These are phyloP conservation scores for Lactarius akahatsu DNA, from an alignment of 768 basidiomycete genomes.

Conservation along the genomic window DNA sequence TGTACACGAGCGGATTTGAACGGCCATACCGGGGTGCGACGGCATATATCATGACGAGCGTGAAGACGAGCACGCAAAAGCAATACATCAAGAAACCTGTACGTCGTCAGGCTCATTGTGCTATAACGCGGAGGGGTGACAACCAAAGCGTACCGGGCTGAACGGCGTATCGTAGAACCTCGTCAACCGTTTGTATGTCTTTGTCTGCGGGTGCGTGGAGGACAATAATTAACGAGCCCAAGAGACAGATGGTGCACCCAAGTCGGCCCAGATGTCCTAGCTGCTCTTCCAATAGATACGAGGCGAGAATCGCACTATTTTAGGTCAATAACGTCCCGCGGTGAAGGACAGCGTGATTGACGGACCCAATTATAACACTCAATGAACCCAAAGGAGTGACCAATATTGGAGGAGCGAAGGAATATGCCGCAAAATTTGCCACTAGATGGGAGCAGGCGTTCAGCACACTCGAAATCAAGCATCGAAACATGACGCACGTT, in stretches of 20 bases:
- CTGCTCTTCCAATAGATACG: conserved; percentile 89
- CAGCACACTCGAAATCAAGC: neutral
- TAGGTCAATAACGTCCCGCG: conserved; percentile 8
- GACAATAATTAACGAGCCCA: conserved; percentile 92
- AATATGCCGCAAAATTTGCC: conserved; percentile 94
- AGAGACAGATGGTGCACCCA: conserved; percentile 78
- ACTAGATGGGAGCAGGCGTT: conserved; percentile 40
- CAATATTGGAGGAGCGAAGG: conserved; percentile 95
- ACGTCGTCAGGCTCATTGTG: neutral
- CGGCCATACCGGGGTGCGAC: conserved; percentile 86
- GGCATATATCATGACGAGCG: conserved; percentile 82
- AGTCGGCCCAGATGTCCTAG: conserved; percentile 89
- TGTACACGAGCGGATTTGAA: conserved; percentile 85
- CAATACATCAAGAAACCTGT: conserved; percentile 90
- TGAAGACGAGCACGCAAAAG: conserved; percentile 77
- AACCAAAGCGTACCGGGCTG: conserved; percentile 69
- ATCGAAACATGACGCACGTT: conserved; percentile 53
- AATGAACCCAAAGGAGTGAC: conserved; percentile 98
- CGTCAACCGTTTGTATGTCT: conserved; percentile 87
- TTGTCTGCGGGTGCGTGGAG: conserved; percentile 97
- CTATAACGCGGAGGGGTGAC: neutral
- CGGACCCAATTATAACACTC: conserved; percentile 93
- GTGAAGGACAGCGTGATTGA: conserved; percentile 19
- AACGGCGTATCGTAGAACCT: conserved; percentile 89
- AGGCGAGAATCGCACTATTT: conserved; percentile 85